A percentile compares a stretch with the other conserved stretches of the same genome.
Conservation (phyloP, 2,329 filamentous ascomycete species). For the Xylaria sp. region DNA sequence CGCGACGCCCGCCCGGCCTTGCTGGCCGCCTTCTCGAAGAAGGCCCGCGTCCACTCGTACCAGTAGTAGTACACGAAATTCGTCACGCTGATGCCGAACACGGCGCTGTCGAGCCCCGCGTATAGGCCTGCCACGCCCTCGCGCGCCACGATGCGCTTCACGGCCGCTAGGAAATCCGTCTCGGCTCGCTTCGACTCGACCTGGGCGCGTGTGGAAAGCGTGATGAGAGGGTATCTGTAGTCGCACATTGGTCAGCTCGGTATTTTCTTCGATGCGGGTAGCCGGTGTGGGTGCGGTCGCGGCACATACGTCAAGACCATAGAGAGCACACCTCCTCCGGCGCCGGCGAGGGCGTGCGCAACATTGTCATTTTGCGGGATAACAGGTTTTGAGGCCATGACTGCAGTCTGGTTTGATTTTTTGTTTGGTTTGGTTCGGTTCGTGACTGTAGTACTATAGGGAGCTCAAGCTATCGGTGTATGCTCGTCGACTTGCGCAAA, state of each 20-base stretch:
- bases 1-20: slow-evolving; percentile 77
- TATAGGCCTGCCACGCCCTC: slow-evolving; percentile 92
- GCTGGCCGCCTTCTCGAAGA: slow-evolving; percentile 82
- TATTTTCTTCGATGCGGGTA: background rate
- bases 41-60: slow-evolving; percentile 96
- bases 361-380: slow-evolving; percentile 95
- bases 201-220: slow-evolving; percentile 95
- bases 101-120: slow-evolving; percentile 88
- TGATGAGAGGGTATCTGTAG: slow-evolving; percentile 90
- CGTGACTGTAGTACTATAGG: background rate
- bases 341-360: slow-evolving; percentile 91
- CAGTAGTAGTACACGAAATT: slow-evolving; percentile 99
- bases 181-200: slow-evolving; percentile 96
- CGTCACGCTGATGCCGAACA: slow-evolving; percentile 97
- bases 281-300: background rate
- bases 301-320: slow-evolving; percentile 86
- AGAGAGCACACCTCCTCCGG: slow-evolving; percentile 91
- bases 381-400: slow-evolving; percentile 62
- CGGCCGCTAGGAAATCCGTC: slow-evolving; percentile 83
- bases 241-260: background rate
- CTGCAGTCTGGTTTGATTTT: slow-evolving; percentile 14
- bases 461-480: slow-evolving; percentile 17
- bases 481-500: slow-evolving; percentile 5
- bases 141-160: slow-evolving; percentile 86
- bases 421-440: slow-evolving; percentile 6